These are phyloP conservation scores for Monilinia laxa DNA, from an alignment of 2,329 filamentous ascomycete genomes.

Conservation along the genomic window DNA sequence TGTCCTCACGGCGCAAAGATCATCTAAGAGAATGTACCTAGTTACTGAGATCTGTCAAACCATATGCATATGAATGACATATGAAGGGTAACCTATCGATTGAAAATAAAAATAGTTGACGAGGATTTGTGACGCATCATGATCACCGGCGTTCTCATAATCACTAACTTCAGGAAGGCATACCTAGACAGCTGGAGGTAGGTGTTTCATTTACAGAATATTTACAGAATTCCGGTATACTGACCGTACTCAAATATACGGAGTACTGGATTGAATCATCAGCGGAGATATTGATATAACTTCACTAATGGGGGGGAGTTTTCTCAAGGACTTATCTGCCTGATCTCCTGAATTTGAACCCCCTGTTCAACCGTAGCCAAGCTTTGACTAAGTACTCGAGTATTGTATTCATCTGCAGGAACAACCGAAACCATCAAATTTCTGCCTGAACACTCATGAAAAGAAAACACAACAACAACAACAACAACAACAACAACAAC, in stretches of 20 bases:
- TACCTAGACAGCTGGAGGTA: background rate
- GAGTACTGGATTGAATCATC: background rate
- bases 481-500: background rate
- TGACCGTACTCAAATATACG: background rate
- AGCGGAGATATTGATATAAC: background rate
- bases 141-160: background rate
- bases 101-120: background rate
- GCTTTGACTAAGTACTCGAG: background rate
- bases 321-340: constrained; percentile 3
- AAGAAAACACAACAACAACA: no score
- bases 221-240: background rate
- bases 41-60: background rate
- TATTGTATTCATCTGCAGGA: background rate
- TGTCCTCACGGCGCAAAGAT: constrained; percentile 11
- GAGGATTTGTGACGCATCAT: background rate
- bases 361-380: constrained; percentile 4
- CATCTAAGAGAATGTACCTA: background rate
- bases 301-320: background rate
- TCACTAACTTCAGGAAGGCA: background rate
- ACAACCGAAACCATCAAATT: background rate
- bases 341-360: background rate
- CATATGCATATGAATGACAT: no score
- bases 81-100: background rate
- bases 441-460: background rate
- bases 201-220: background rate